Evolutionary conservation across 441 rosid genomes (phyloP), one percentile per base, ranked within the genome.

Genomic region (Corymbia citriodora): DNA sequence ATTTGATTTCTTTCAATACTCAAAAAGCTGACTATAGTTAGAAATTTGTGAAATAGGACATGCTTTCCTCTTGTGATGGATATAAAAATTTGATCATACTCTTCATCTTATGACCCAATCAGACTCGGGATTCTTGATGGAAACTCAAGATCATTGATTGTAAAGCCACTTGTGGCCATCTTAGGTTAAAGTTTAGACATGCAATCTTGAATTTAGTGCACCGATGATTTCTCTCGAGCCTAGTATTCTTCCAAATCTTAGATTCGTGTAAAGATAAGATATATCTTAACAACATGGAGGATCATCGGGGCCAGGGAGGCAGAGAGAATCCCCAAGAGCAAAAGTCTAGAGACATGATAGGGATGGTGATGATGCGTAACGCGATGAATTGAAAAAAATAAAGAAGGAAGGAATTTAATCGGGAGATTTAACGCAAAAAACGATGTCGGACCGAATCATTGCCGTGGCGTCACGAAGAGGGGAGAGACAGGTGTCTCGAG

Each of bases 61-160:
- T 15, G 4, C 15, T 19, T 74, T 40, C 9, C 9, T 6, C 12
- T 5, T 1, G 29, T 0, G 21, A 50, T 74, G 3, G 27, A 74
- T 6, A 8, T 11, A 36, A 19, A 27, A 1, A 74, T 11, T 74
- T 16, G 1, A 10, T 10, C 9, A 23, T 21, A 68, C 36, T 68
- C 45, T 16, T 21, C 45, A 31, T 68, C 11, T 16, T 0, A 17
- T 0, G 3, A 31, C 19, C 21, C 13, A 2, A 9, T 68, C 17
- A 68, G 36, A 68, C 3, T 31, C 9, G 7, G 5, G 10, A 68
- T 31, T 31, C 23, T 31, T 0, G 7, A 68, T 68, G 1, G 2
- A 1, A 68, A 68, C 23, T 68, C 9, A 6, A 68, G 7, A 68
- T 68, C 0, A 3, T 68, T 0, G 2, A 5, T 10, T 9, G 16